These are phyloP conservation scores for Misopates orontium DNA, from an alignment of 257 asterid species.

Conservation along the genomic window DNA sequence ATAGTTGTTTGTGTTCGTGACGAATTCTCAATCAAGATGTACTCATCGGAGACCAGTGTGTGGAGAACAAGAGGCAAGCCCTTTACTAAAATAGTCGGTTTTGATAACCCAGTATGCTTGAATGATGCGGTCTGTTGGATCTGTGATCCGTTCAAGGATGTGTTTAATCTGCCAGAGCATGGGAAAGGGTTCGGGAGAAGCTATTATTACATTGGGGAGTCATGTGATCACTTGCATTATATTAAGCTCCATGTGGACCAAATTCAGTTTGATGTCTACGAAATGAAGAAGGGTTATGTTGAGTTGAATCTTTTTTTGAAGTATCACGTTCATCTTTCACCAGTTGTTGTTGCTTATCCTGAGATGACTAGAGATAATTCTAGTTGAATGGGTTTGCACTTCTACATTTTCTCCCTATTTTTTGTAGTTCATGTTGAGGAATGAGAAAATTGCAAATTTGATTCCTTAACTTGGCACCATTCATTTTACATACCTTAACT, in stretches of 20 bases:
- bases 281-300: constrained; percentile 30
- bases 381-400: background rate
- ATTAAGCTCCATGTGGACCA: background rate
- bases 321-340: constrained; percentile 24
- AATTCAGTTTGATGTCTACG: constrained; percentile 19
- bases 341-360: constrained; percentile 12
- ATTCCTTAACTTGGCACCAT: constrained; percentile 11
- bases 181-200: background rate
- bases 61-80: constrained; percentile 28
- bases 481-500: no score
- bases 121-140: constrained; percentile 24
- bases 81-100: background rate
- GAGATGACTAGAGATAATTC: background rate
- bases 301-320: constrained; percentile 37
- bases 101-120: constrained; percentile 4
- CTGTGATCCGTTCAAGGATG: background rate
- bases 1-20: constrained; percentile 23
- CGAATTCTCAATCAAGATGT: constrained; percentile 7
- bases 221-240: constrained; percentile 28
- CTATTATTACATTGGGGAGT: constrained; percentile 26
- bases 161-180: constrained; percentile 4
- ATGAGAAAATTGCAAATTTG: background rate
- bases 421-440: background rate
- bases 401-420: background rate
- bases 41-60: constrained; percentile 26